Percentiles rank a stretch among this genome's conserved stretches.
These are phyloP conservation scores for Quercus cerris DNA, from an alignment of 306 rosid genomes.

Conservation along the genomic window DNA sequence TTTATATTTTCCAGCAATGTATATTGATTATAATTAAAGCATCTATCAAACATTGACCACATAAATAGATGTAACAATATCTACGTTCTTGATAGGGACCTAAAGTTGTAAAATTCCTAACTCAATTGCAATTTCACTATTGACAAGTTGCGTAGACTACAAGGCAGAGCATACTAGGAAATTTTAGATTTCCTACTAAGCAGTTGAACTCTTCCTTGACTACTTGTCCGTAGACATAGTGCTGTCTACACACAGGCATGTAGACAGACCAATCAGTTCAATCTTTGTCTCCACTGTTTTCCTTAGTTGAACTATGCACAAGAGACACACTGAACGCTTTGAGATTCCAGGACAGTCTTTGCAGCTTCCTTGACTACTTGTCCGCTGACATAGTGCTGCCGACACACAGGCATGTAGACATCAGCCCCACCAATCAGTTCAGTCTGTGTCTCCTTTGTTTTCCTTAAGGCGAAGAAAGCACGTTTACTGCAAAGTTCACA, in stretches of 20 bases:
- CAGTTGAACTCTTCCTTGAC: neutral
- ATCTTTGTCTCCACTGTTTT: too few relatives aligned
- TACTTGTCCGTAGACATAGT: too few relatives aligned
- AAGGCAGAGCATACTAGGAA: neutral
- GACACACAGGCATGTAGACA: slow-evolving; percentile 56
- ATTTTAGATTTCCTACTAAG: neutral
- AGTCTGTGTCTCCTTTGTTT: slow-evolving; percentile 50
- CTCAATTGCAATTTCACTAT: neutral
- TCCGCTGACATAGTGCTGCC: too few relatives aligned
- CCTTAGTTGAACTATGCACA: too few relatives aligned
- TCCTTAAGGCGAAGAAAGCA: slow-evolving; percentile 44
- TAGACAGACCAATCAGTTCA: too few relatives aligned
- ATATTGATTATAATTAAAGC: neutral
- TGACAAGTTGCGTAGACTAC: neutral
- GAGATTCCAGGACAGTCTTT: too few relatives aligned
- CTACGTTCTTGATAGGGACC: neutral
- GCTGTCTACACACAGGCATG: too few relatives aligned
- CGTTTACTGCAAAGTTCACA: too few relatives aligned
- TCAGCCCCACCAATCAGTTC: slow-evolving; percentile 85
- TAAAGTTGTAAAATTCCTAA: neutral
- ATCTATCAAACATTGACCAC: neutral
- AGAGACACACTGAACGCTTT: too few relatives aligned
- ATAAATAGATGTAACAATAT: neutral
- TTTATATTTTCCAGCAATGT: neutral
- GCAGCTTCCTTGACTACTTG: too few relatives aligned